Percentiles rank a stretch among this genome's conserved stretches.
phyloP scores from a whole-genome alignment of 768 basidiomycete genomes.

The Auriscalpium microsporum region DNA sequence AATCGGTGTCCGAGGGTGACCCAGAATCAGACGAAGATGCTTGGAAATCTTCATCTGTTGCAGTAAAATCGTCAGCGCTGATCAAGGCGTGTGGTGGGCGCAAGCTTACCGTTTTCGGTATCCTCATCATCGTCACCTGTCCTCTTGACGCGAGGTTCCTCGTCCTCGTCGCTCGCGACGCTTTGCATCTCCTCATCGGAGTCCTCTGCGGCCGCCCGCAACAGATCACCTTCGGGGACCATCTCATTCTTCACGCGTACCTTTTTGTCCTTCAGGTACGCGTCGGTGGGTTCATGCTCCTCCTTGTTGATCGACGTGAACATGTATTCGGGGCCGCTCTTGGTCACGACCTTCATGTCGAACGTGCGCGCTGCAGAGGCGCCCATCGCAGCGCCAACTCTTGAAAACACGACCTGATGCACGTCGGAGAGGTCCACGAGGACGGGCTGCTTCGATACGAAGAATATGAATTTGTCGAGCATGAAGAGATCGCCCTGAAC shows the following conservation, averaged over 20 bases:
- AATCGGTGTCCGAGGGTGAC: conserved; percentile 74
- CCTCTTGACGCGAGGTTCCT: conserved; percentile 39
- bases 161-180: conserved; percentile 61
- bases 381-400: conserved; percentile 80
- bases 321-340: conserved; percentile 74
- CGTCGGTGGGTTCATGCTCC: conserved; percentile 80
- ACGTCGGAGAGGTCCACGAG: conserved; percentile 88
- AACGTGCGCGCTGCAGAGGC: conserved; percentile 85
- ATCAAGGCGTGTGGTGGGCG: background rate
- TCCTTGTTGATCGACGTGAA: conserved; percentile 96
- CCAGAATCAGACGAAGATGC: conserved; percentile 80
- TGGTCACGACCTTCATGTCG: conserved; percentile 84
- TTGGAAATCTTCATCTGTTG: conserved; percentile 80
- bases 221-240: conserved; percentile 76
- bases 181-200: conserved; percentile 79
- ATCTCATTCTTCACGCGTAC: conserved; percentile 94
- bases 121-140: conserved; percentile 63
- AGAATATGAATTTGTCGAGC: conserved; percentile 96
- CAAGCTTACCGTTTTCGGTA: conserved; percentile 56
- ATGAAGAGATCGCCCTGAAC: conserved; percentile 95
- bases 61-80: conserved; percentile 3
- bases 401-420: conserved; percentile 85
- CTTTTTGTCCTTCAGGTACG: conserved; percentile 85
- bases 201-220: conserved; percentile 62
- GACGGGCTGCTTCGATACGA: conserved; percentile 91